phyloP scores from a whole-genome alignment of 108 stramenopile genomes.

The Seminavis robusta region DNA sequence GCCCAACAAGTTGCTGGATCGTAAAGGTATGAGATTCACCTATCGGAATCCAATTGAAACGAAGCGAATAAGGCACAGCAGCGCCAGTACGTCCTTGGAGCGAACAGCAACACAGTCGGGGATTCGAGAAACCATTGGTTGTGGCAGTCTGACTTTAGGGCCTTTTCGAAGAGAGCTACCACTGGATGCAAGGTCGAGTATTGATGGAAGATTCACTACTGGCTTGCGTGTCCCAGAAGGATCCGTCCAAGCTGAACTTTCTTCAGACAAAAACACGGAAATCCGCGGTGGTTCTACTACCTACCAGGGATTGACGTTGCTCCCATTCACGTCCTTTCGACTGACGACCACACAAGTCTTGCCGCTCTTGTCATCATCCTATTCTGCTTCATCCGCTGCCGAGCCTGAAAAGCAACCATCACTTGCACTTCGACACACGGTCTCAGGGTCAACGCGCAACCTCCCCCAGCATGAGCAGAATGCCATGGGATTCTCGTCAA shows the following conservation, averaged over 20 bases:
- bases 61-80: constrained; percentile 22
- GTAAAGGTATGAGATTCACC: constrained; percentile 39
- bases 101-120: constrained; percentile 48
- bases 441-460: constrained; percentile 51
- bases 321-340: constrained; percentile 43
- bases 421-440: constrained; percentile 56
- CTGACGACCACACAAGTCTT: constrained; percentile 66
- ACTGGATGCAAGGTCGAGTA: constrained; percentile 34
- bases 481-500: constrained; percentile 54
- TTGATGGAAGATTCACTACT: constrained; percentile 25
- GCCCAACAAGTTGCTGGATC: constrained; percentile 14
- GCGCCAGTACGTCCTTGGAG: constrained; percentile 40
- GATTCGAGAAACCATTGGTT: constrained; percentile 44
- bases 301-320: constrained; percentile 35
- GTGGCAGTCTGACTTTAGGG: constrained; percentile 42
- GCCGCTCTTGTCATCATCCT: constrained; percentile 26
- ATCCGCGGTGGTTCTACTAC: not conserved
- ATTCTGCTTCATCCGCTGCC: too few species aligned
- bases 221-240: constrained; percentile 22
- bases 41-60: constrained; percentile 39
- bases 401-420: constrained; percentile 12
- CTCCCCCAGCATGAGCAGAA: constrained; percentile 77
- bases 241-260: not conserved
- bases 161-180: constrained; percentile 42
- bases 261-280: not conserved